phyloP scores from a whole-genome alignment of 2,329 filamentous ascomycete species.

The Exophiala xenobiotica region DNA sequence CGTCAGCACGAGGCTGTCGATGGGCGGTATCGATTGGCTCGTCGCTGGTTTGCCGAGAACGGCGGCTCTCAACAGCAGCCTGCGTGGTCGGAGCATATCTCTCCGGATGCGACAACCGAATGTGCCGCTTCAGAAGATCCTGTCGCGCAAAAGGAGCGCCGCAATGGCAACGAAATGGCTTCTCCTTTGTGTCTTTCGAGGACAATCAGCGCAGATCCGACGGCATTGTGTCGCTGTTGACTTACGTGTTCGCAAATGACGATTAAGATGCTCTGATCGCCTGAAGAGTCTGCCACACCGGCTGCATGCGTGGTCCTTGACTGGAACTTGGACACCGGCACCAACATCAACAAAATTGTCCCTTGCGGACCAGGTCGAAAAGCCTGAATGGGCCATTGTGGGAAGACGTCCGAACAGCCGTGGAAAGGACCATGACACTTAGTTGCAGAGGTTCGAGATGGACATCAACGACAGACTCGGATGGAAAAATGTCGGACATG shows the following conservation, averaged over 20 bases:
- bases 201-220: not conserved
- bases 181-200: constrained; percentile 37
- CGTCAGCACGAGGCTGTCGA: too few species aligned
- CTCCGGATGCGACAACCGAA: constrained; percentile 2
- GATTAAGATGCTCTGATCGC: not conserved
- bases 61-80: too few species aligned
- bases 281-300: not conserved
- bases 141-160: constrained; percentile 24
- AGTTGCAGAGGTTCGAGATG: too few species aligned
- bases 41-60: not conserved
- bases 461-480: too few species aligned
- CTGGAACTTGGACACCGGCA: not conserved
- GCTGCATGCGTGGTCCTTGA: not conserved
- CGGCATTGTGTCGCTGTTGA: not conserved
- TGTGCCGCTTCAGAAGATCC: constrained; percentile 3
- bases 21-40: too few species aligned
- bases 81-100: constrained; percentile 1
- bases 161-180: constrained; percentile 40
- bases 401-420: too few species aligned
- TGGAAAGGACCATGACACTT: too few species aligned
- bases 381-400: too few species aligned
- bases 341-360: not conserved
- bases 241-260: not conserved
- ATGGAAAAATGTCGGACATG: too few species aligned
- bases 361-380: not conserved